These are phyloP conservation scores for Fusarium mexicanum DNA, from an alignment of 2,329 filamentous ascomycete genomes.

Conservation along the genomic window DNA sequence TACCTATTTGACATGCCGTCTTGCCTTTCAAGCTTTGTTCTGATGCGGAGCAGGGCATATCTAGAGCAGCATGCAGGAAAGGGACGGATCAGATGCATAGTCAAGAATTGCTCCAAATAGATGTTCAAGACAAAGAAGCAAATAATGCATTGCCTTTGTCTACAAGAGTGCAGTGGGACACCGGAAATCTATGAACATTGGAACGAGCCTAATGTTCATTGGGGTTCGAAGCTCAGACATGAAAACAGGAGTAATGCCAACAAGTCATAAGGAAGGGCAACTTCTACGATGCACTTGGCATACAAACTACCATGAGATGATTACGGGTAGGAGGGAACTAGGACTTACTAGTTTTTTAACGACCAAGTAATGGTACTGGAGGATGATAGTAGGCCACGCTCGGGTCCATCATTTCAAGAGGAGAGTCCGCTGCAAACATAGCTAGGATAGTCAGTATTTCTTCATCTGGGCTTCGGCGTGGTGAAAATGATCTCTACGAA, in stretches of 20 bases:
- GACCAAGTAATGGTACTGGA: background rate
- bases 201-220: background rate
- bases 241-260: background rate
- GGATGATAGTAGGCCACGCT: background rate
- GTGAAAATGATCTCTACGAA: background rate
- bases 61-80: background rate
- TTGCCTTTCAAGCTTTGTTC: background rate
- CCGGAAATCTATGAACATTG: background rate
- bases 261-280: background rate
- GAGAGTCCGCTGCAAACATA: background rate
- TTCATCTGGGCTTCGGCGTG: background rate
- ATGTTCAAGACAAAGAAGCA: background rate
- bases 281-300: background rate
- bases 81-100: background rate
- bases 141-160: background rate
- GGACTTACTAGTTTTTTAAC: background rate
- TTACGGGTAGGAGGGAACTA: too few species aligned
- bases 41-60: background rate
- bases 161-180: background rate
- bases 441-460: background rate
- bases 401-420: background rate
- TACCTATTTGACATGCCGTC: background rate
- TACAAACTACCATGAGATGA: background rate
- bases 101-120: background rate
- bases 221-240: background rate